Percentiles rank a stretch among this genome's conserved stretches.
Conservation (phyloP, 2,329 filamentous ascomycete genomes). For the Aspergillus oerlinghausenensis region DNA sequence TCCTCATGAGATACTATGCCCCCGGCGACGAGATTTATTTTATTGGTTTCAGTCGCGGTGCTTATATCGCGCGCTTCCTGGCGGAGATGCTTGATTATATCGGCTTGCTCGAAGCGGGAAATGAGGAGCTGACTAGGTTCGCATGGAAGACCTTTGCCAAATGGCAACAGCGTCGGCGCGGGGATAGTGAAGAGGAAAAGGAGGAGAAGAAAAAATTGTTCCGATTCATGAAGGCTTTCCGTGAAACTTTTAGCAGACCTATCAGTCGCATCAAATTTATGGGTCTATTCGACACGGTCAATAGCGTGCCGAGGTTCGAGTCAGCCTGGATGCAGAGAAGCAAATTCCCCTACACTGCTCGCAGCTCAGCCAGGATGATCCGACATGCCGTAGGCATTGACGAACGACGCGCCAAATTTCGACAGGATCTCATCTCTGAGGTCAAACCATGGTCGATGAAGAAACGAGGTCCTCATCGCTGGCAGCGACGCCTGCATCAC, state of each 20-base stretch:
- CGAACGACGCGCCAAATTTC: constrained; percentile 55
- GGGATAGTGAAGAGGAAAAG: constrained; percentile 18
- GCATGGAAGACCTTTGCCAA: constrained; percentile 61
- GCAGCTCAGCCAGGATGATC: constrained; percentile 51
- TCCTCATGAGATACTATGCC: constrained; percentile 69
- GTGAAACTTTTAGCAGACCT: constrained; percentile 73
- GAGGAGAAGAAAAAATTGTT: constrained; percentile 51
- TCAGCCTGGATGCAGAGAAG: constrained; percentile 66
- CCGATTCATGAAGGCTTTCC: constrained; percentile 70
- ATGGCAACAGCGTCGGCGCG: constrained; percentile 35
- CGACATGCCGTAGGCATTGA: constrained; percentile 56
- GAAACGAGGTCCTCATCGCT: constrained; percentile 15
- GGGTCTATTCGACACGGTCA: constrained; percentile 77
- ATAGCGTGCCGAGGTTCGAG: constrained; percentile 74
- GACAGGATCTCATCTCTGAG: constrained; percentile 53
- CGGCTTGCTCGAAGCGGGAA: constrained; percentile 72
- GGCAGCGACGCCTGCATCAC: constrained; percentile 20
- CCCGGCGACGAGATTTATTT: constrained; percentile 60
- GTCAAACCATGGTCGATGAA: constrained; percentile 27
- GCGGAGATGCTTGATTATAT: constrained; percentile 84
- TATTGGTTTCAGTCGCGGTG: constrained; percentile 69
- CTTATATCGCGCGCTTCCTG: constrained; percentile 69
- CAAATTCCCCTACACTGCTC: constrained; percentile 62
- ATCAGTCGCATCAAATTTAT: constrained; percentile 69
- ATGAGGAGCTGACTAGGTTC: constrained; percentile 79